Conservation (phyloP, 495 filamentous ascomycete genomes). For the Bombardia bombarda region DNA sequence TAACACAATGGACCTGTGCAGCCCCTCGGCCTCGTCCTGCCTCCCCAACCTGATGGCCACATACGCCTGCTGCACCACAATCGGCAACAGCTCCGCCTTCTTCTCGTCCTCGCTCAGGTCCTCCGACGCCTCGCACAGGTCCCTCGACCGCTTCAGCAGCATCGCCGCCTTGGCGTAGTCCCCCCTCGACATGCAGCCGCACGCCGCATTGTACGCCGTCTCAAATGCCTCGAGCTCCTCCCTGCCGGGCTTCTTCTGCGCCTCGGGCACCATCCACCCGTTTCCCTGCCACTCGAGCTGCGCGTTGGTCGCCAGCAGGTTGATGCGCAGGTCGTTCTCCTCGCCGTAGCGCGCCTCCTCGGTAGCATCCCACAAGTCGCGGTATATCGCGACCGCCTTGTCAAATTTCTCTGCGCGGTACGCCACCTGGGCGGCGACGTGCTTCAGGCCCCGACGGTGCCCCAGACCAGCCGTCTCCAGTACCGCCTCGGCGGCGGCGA, state of each 20-base stretch:
- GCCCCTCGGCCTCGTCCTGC: slow-evolving; percentile 58
- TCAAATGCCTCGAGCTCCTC: slow-evolving; percentile 89
- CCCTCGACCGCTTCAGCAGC: slow-evolving; percentile 76
- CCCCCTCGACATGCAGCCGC: slow-evolving; percentile 71
- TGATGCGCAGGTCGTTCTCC: slow-evolving; percentile 82
- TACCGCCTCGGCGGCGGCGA: slow-evolving; percentile 61
- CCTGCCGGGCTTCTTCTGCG: slow-evolving; percentile 46
- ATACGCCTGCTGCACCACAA: slow-evolving; percentile 80
- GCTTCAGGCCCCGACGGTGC: slow-evolving; percentile 48
- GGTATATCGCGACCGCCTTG: slow-evolving; percentile 62
- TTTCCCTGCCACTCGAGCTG: slow-evolving; percentile 78
- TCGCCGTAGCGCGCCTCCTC: slow-evolving; percentile 49
- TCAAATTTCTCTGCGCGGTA: slow-evolving; percentile 82
- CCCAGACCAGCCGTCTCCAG: slow-evolving; percentile 33
- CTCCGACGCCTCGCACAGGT: slow-evolving; percentile 75
- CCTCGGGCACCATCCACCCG: slow-evolving; percentile 26
- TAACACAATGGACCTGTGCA: slow-evolving; percentile 52
- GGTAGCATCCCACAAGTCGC: slow-evolving; percentile 43
- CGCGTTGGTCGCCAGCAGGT: slow-evolving; percentile 68
- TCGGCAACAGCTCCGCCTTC: slow-evolving; percentile 72
- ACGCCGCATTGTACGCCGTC: slow-evolving; percentile 88
- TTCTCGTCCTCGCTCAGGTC: slow-evolving; percentile 81
- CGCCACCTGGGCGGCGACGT: slow-evolving; percentile 82
- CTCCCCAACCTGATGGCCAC: slow-evolving; percentile 67
- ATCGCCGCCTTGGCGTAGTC: slow-evolving; percentile 68